Base-by-base conservation (phyloP, 371 early-diverging fungal species). In the Amoeboaphelidium protococcarum region DNA sequence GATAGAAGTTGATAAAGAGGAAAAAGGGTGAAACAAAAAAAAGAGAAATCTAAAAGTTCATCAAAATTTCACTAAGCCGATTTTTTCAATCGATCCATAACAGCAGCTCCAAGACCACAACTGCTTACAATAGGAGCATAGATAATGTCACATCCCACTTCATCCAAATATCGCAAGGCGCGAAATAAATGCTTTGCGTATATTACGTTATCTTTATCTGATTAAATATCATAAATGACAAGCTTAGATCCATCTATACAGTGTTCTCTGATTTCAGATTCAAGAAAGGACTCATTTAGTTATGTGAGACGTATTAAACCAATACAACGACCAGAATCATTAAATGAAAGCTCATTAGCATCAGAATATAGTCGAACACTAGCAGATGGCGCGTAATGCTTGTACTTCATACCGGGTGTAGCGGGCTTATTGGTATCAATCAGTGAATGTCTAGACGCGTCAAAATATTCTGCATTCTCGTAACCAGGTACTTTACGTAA, bases 321-420 rank as follows among this genome's bases (percentile, higher is more conserved):
- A 10, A 31, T 31, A 16, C 37, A 31, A 10, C 37, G 16, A 6
- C 16, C 16, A 16, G 16, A 31, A 31, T 31, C 16, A 31, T 31
- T 31, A 16, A 51, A 23, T 26, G 2, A 22, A 26, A 23, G 40
- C 13, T 42, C 26, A 26, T 47, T 47, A 40, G 10, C 6, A 31
- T 10, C 16, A 10, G 37, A 10, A 10, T 16, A 16, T 31, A 31
- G 16, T 31, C 16, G 37, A 31, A 10, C 37, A 31, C 16, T 31
- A 31, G 10, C 6, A 24, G 78, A 69, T 2, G 98, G 98, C 3
- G 92, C 80, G 58, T 99, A 99, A 66, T 98, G 98, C 23, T 88
- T 74, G 54, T 98, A 98, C 62, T 98, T 96, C 87, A 90, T 94
- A 2, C 99, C 99, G 3, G 98, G 99, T 16, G 94, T 90, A 0